Conservation (phyloP, 768 basidiomycete genomes). For the Multifurca ochricompacta region DNA sequence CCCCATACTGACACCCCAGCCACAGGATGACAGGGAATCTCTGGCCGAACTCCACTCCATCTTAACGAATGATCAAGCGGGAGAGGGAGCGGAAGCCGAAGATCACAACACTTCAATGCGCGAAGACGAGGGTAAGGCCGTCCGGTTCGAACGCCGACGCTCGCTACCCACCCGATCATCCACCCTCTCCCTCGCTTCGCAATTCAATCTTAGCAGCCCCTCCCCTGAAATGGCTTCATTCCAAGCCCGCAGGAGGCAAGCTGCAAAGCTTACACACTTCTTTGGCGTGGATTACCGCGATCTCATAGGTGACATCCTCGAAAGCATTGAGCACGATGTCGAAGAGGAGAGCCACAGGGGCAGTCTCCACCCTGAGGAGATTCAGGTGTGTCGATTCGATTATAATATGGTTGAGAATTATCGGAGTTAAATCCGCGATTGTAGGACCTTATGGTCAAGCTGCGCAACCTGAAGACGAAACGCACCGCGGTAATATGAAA, state of each 20-base stretch:
- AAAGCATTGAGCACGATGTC: slow-evolving; percentile 71
- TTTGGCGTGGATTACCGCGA: slow-evolving; percentile 83
- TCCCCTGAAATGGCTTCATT: slow-evolving; percentile 47
- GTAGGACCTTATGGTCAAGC: slow-evolving; percentile 37
- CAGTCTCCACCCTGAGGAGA: slow-evolving; percentile 57
- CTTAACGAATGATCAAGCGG: slow-evolving; percentile 32
- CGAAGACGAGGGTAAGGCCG: slow-evolving; percentile 13
- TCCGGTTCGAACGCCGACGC: slow-evolving; percentile 24
- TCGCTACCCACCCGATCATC: slow-evolving; percentile 64
- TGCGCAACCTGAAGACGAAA: slow-evolving; percentile 49
- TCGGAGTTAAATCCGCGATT: neutral
- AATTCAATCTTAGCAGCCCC: slow-evolving; percentile 33
- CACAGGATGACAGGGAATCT: slow-evolving; percentile 67
- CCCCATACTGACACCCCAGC: neutral
- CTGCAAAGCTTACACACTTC: slow-evolving; percentile 80
- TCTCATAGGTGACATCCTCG: slow-evolving; percentile 66
- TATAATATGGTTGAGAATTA: neutral
- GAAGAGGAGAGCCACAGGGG: slow-evolving; percentile 62
- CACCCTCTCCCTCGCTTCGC: slow-evolving; percentile 49
- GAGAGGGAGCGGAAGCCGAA: slow-evolving; percentile 7
- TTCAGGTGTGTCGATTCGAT: slow-evolving; percentile 45
- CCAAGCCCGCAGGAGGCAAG: slow-evolving; percentile 62
- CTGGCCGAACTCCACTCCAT: slow-evolving; percentile 69
- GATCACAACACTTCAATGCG: slow-evolving; percentile 14
- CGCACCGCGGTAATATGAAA: slow-evolving; percentile 29